Conservation (phyloP, 2,329 filamentous ascomycete species). For the Trichoderma simmonsii region DNA sequence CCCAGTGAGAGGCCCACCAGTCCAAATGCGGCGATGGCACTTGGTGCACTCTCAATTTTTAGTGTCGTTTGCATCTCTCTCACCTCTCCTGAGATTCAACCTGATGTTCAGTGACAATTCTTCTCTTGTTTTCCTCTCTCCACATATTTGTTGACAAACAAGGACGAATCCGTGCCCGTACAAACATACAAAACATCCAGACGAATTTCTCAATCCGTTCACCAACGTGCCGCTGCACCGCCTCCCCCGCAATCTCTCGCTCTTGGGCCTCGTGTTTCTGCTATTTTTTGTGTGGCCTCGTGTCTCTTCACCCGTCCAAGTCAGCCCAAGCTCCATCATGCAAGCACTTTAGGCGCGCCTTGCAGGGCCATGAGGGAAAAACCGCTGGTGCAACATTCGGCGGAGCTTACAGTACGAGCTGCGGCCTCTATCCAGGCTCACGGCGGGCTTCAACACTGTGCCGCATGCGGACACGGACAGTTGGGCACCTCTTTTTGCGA, state of each 20-base stretch:
- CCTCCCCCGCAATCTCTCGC: not conserved
- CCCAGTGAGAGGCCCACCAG: not conserved
- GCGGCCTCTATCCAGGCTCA: not conserved
- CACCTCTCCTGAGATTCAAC: not conserved
- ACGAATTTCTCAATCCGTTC: not conserved
- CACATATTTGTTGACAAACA: not conserved
- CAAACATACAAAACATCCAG: not conserved
- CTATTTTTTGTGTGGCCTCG: not conserved
- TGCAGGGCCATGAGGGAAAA: constrained; percentile 8
- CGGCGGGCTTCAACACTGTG: not conserved
- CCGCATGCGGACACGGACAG: not conserved
- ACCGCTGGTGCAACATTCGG: not conserved
- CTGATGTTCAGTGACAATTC: not conserved
- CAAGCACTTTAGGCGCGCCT: constrained; percentile 12
- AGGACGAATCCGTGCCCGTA: not conserved
- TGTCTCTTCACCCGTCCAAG: not conserved
- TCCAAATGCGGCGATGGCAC: not conserved
- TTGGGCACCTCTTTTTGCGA: not conserved
- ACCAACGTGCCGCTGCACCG: not conserved
- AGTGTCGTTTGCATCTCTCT: not conserved
- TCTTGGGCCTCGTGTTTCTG: not conserved
- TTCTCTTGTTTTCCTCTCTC: not conserved
- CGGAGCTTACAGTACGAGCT: constrained; percentile 9
- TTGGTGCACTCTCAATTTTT: not conserved
- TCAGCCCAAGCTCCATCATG: not conserved